Evolutionary conservation across 306 rosid genomes (phyloP), one percentile per base, ranked within the genome.

Genomic region (Quercus mongolica): DNA sequence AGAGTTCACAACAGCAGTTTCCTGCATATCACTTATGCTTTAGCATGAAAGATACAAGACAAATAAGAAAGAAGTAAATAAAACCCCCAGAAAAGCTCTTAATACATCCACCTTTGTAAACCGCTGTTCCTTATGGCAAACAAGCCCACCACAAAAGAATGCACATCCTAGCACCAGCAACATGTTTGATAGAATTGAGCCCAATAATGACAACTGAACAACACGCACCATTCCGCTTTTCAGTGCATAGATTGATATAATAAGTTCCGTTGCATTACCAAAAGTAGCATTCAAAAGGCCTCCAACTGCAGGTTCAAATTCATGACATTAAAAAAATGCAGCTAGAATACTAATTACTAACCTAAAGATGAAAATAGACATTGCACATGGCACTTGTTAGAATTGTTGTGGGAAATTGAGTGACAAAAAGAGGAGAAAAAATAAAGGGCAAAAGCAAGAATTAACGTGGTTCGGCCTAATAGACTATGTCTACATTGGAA

Each of bases 151-250:
- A 76, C 95, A 2, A 77, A 91, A 88, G 85, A 94, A 90, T 33
- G 98, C 95, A 81, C 91, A 94, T 71, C 98, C 98, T 80, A 94
- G 98, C 84, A 94, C 98, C 64, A 94, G 81, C 81, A 94, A 86
- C 98, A 94, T 86, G 81, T 94, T 92, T 26, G 98, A 94, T 83
- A 94, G 83, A 84, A 94, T 90, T 67, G 98, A 94, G 33, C 98
- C 98, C 79, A 94, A 82, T 31, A 94, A 83, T 14, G 98, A 94
- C 82, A 86, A 91, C 88, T 94, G 95, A 76, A 94, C 97, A 78
- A 94, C 92, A n/a, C 95, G 90, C 21, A 74, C 73, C 94, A 94
- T 83, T 85, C 90, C 94, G 38, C 82, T 88, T 85, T 89, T 85
- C 83, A 94, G 81, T 57, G 98, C 98, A 77, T 90, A 94, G 65